These are phyloP conservation scores for Iris macrosiphon DNA, from an alignment of 106 monocot genomes.

Conservation along the genomic window DNA sequence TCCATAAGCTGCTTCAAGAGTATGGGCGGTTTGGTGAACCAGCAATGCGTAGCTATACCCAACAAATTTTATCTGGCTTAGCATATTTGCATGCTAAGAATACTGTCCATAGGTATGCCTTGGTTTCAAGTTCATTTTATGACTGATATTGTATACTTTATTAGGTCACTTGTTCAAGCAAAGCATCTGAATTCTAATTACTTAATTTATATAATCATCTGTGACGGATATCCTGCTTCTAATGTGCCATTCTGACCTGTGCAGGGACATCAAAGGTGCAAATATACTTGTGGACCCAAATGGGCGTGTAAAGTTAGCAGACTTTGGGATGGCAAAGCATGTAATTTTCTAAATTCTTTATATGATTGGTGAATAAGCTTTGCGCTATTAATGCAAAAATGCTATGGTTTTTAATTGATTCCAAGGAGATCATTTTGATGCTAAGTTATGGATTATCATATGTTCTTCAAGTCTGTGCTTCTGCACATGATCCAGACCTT, in stretches of 20 bases:
- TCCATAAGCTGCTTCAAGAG: conserved; percentile 96
- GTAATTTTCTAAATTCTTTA: conserved; percentile 24
- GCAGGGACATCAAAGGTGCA: conserved; percentile 98
- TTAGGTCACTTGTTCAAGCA: too few species aligned
- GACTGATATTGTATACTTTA: neutral
- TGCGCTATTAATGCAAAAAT: neutral
- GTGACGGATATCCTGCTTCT: too few species aligned
- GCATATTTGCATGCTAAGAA: conserved; percentile 95
- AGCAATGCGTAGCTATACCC: conserved; percentile 90
- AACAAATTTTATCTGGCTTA: conserved; percentile 92
- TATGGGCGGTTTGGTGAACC: conserved; percentile 93
- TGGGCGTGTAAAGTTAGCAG: conserved; percentile 95
- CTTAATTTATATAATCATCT: too few species aligned
- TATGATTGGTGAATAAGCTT: neutral
- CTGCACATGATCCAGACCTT: neutral
- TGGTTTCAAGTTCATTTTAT: neutral
- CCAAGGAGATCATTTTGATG: neutral
- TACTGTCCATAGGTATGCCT: conserved; percentile 87
- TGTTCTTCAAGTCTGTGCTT: neutral
- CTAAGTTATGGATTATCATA: too few species aligned
- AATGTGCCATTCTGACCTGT: too few species aligned
- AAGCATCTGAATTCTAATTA: too few species aligned
- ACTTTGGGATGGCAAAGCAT: conserved; percentile 99
- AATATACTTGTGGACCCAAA: conserved; percentile 98
- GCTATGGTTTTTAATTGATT: neutral